Percentiles rank a stretch among this genome's conserved stretches.
These are phyloP conservation scores for Monilinia aucupariae DNA, from an alignment of 2,329 filamentous ascomycete species.

Conservation along the genomic window DNA sequence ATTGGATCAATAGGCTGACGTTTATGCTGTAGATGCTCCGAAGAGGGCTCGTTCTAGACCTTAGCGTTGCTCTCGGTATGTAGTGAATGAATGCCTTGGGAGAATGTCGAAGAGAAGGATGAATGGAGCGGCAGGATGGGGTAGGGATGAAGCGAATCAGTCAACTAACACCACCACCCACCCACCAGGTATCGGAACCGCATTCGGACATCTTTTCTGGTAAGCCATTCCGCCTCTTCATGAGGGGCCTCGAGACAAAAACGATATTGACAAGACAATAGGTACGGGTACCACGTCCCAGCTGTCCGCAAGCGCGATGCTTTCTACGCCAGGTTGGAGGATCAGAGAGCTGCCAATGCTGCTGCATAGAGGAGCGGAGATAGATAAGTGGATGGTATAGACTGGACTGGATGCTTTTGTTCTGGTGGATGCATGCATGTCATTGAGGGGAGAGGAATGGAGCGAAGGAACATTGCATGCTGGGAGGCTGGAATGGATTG, in stretches of 20 bases:
- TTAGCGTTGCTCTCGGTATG: slow-evolving; percentile 52
- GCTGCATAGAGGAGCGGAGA: slow-evolving; percentile 23
- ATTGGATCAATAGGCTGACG: slow-evolving; percentile 28
- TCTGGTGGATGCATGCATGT: background rate
- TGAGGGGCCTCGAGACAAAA: background rate
- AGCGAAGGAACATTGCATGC: background rate
- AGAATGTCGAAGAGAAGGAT: background rate
- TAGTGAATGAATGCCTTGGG: slow-evolving; percentile 9
- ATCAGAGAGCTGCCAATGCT: slow-evolving; percentile 36
- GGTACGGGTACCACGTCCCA: slow-evolving; percentile 42
- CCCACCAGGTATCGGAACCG: slow-evolving; percentile 46
- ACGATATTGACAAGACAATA: slow-evolving; percentile 12
- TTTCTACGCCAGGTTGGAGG: slow-evolving; percentile 41
- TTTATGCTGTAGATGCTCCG: slow-evolving; percentile 48
- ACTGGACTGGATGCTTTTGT: background rate
- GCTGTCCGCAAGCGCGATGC: slow-evolving; percentile 38
- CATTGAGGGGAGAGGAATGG: background rate
- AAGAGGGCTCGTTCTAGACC: slow-evolving; percentile 51
- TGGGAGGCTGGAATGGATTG: slow-evolving; percentile 16
- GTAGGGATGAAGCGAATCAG: slow-evolving; percentile 11
- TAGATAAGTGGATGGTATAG: slow-evolving; percentile 14
- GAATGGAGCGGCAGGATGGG: background rate
- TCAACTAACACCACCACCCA: slow-evolving; percentile 6
- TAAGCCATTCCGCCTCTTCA: slow-evolving; percentile 35
- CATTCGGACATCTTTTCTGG: slow-evolving; percentile 51